Evolutionary conservation across 2,329 filamentous ascomycete genomes (phyloP).

Genomic region (Nigrospora osmanthi): DNA sequence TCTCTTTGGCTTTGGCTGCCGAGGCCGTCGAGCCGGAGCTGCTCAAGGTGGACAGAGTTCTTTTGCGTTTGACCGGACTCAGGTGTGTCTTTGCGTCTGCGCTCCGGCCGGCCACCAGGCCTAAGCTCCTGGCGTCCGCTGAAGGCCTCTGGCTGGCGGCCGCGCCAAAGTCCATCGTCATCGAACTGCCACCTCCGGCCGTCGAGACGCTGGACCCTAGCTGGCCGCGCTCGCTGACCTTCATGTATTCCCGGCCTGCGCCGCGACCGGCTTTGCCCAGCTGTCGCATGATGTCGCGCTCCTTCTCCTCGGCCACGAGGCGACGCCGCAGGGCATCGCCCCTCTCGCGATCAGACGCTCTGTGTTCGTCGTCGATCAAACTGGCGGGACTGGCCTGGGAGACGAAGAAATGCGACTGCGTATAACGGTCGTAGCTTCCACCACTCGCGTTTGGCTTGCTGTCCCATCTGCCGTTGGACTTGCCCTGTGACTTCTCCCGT

Average conservation of each 20-base stretch:
- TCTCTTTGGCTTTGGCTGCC: slow-evolving; percentile 4
- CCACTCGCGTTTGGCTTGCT: slow-evolving; percentile 24
- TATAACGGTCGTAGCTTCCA: slow-evolving; percentile 48
- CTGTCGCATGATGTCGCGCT: slow-evolving; percentile 63
- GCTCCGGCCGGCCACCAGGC: slow-evolving; percentile 29
- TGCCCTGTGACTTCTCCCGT: slow-evolving; percentile 21
- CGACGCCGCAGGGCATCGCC: slow-evolving; percentile 59
- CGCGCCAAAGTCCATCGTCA: slow-evolving; percentile 10
- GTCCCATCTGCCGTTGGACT: slow-evolving; percentile 13
- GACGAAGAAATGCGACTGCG: slow-evolving; percentile 50
- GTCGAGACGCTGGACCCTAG: slow-evolving; percentile 5
- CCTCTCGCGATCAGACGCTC: slow-evolving; percentile 32
- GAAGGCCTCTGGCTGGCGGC: slow-evolving; percentile 14
- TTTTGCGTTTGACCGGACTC: slow-evolving; percentile 55
- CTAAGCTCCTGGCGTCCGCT: slow-evolving; percentile 36
- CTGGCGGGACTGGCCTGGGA: slow-evolving; percentile 46
- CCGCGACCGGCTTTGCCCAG: slow-evolving; percentile 57
- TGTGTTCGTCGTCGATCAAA: slow-evolving; percentile 55
- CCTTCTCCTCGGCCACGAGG: slow-evolving; percentile 60
- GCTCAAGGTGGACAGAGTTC: slow-evolving; percentile 32
- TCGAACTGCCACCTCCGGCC: background rate
- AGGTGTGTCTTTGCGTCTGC: slow-evolving; percentile 40
- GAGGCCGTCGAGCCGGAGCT: slow-evolving; percentile 23
- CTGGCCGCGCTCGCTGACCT: slow-evolving; percentile 17
- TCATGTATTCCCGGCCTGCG: slow-evolving; percentile 66